Base-by-base conservation (phyloP, 2,329 filamentous ascomycete species). In the Aspergillus chevalieri region DNA sequence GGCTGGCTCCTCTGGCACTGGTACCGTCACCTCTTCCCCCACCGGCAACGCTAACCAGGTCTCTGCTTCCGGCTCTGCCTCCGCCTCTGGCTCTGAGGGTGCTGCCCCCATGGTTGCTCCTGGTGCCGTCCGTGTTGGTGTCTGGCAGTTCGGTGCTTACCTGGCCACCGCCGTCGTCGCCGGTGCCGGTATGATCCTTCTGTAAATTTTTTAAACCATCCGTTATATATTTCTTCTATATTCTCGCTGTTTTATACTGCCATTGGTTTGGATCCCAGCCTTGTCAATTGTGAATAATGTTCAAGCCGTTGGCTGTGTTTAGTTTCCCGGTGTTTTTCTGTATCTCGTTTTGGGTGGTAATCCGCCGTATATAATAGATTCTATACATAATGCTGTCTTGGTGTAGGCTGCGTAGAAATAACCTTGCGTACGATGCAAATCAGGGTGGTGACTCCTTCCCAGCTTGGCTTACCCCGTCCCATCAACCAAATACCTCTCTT, bases 171-270 rank as follows among this genome's bases (percentile, higher is more conserved):
- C 71, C 34, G 48, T 70, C 46, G 52, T 70, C 34, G 66, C 70
- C 52, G 72, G 71, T 44, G 63, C 62, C 34, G 68, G 66, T 28
- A 74, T 74, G 69, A 64, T 74, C 47, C 52, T 74, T 47, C 57
- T 75, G 60, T 75, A 71, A 57, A 48, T 21, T 26, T 41, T 41
- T 12, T 41, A 12, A 41, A 15, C 38, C 5, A 6, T 6, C 19
- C 4, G 8, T 19, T 21, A 19, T 41, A n/a, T 19, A 15, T 38
- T 38, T 36, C 36, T 33, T 38, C 17, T 19, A 44, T n/a, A 28
- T 28, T 12, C 12, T 19, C 19, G 7, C n/a, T 44, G 38, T 46
- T 8, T 22, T 36, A 22, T 36, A 21, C 38, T 44, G 28, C 39
- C 36, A 33, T 17, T 48, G 24, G 17, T 30, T 45, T 30, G 43